Percentiles rank a stretch among this genome's conserved stretches.
Evolutionary conservation across 345 rosid genomes (phyloP).

Genomic region (Theobroma cacao): DNA sequence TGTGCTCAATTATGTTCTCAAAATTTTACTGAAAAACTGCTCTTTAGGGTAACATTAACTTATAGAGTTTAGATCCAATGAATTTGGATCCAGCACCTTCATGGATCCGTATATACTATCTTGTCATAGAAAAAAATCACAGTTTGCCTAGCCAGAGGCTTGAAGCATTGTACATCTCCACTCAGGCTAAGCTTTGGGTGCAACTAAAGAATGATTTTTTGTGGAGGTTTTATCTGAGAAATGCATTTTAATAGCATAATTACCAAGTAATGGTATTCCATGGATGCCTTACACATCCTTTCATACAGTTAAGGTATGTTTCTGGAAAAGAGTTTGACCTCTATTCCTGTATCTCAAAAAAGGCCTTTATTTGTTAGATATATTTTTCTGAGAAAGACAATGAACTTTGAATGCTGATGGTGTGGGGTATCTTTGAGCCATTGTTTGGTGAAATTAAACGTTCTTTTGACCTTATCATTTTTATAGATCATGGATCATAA

Average conservation of each 20-base stretch:
- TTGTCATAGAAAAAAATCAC: background rate
- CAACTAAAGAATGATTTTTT: background rate
- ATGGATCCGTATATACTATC: conserved; percentile 9
- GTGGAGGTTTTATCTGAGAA: background rate
- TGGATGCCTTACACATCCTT: background rate
- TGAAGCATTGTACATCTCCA: background rate
- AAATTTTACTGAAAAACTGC: background rate
- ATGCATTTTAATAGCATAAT: background rate
- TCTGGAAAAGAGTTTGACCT: background rate
- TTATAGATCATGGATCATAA: background rate
- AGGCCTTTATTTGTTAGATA: background rate
- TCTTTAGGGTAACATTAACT: background rate
- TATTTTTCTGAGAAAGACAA: background rate
- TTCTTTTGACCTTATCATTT: background rate
- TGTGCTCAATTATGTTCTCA: background rate
- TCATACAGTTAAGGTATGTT: background rate
- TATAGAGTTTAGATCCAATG: conserved; percentile 7
- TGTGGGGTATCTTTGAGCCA: background rate
- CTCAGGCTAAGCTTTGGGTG: background rate
- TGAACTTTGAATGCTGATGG: no score
- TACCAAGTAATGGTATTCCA: background rate
- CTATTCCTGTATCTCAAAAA: background rate
- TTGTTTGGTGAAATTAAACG: background rate
- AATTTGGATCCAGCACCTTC: conserved; percentile 1
- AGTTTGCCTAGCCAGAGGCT: conserved; percentile 5